Evolutionary conservation across 352 stramenopile species (phyloP).

Genomic region (Globisporangium cystogenes): DNA sequence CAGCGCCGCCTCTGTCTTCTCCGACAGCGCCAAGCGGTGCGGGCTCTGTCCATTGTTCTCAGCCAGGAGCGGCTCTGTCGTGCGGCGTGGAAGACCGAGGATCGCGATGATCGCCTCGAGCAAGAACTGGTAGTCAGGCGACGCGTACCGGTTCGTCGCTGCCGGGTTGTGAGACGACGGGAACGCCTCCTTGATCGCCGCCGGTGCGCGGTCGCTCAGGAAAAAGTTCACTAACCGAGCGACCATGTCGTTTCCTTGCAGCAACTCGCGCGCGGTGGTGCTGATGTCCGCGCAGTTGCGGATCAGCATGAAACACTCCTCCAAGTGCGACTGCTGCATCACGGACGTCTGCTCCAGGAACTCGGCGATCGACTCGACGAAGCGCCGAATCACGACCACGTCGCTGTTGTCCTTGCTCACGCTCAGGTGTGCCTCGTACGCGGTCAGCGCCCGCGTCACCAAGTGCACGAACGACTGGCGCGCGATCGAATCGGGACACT

Average conservation of each 20-base stretch:
- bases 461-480: conserved; percentile 85
- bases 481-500: conserved; percentile 81
- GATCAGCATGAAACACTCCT: conserved; percentile 85
- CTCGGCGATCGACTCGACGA: conserved; percentile 43
- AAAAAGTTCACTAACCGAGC: conserved; percentile 81
- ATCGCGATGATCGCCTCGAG: conserved; percentile 86
- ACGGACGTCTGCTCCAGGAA: conserved; percentile 75
- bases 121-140: conserved; percentile 85
- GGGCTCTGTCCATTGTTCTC: conserved; percentile 68
- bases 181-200: conserved; percentile 69
- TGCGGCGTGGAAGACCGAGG: conserved; percentile 61
- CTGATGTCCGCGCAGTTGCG: conserved; percentile 71
- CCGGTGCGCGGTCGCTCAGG: conserved; percentile 59
- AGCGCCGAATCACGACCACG: conserved; percentile 16
- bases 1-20: conserved; percentile 67
- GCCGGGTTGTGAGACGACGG: conserved; percentile 41
- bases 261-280: conserved; percentile 30
- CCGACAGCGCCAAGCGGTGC: conserved; percentile 59
- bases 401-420: conserved; percentile 11
- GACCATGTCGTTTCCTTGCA: conserved; percentile 69
- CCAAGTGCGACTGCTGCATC: conserved; percentile 75
- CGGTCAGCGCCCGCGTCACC: conserved; percentile 61
- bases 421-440: conserved; percentile 55
- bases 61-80: conserved; percentile 55
- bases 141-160: conserved; percentile 43